phyloP scores from a whole-genome alignment of 352 stramenopile genomes.

The Sclerospora graminicola region DNA sequence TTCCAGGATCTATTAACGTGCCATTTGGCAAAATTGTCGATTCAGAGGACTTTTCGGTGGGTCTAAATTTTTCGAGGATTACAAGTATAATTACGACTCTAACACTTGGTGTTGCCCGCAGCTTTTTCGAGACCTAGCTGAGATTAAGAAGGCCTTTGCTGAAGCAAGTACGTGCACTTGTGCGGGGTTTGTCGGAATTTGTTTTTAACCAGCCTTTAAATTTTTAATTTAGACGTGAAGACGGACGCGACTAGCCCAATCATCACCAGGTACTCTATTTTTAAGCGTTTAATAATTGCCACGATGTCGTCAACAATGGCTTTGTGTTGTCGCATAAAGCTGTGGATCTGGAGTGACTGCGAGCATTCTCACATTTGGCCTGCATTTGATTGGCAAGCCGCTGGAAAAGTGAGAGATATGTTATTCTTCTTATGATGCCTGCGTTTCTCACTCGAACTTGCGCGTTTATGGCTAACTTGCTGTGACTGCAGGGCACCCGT shows the following conservation, averaged over 20 bases:
- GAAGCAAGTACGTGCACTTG: slow-evolving; percentile 33
- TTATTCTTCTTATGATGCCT: not conserved
- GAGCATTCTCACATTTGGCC: slow-evolving; percentile 49
- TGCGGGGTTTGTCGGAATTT: not conserved
- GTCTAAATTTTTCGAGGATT: not conserved
- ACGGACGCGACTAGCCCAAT: slow-evolving; percentile 45
- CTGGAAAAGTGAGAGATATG: slow-evolving; percentile 42
- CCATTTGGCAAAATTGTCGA: slow-evolving; percentile 85
- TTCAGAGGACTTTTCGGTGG: slow-evolving; percentile 74
- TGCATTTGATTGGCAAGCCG: slow-evolving; percentile 54
- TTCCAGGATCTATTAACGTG: slow-evolving; percentile 86
- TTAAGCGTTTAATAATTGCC: not conserved
- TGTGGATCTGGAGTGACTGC: slow-evolving; percentile 69
- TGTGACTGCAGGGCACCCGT: slow-evolving; percentile 38
- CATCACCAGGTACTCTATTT: slow-evolving; percentile 45
- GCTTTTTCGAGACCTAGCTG: slow-evolving; percentile 63
- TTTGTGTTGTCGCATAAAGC: slow-evolving; percentile 15
- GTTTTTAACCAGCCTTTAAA: not conserved
- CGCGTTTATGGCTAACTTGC: not conserved
- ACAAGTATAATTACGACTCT: slow-evolving; percentile 3
- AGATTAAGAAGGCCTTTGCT: slow-evolving; percentile 72
- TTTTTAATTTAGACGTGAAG: slow-evolving; percentile 29
- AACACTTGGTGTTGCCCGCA: slow-evolving; percentile 1
- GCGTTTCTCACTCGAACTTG: slow-evolving; percentile 1
- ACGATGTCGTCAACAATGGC: no score